Conservation (phyloP, 768 basidiomycete species). For the Trametes coccinea region DNA sequence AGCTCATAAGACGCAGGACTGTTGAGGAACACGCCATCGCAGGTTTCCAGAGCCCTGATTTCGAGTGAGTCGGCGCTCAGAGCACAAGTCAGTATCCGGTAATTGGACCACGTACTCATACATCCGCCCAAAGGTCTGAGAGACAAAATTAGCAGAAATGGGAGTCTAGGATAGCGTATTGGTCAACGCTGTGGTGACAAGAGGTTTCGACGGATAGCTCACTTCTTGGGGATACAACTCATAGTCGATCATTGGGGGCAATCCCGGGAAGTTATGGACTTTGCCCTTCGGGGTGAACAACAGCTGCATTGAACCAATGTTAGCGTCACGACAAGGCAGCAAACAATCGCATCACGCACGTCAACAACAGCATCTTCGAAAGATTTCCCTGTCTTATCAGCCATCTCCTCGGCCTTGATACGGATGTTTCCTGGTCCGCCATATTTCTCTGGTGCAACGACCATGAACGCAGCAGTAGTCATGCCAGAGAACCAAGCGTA, state of each 20-base stretch:
- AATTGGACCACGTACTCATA: background rate
- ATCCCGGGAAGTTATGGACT: conserved; percentile 19
- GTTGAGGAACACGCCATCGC: conserved; percentile 22
- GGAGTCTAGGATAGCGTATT: background rate
- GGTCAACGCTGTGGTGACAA: background rate
- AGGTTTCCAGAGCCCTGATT: background rate
- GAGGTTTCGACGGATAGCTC: background rate
- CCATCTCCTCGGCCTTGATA: conserved; percentile 9
- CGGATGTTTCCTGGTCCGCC: conserved; percentile 21
- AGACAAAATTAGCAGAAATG: background rate
- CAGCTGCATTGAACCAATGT: background rate
- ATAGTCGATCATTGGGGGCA: conserved; percentile 28
- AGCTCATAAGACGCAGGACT: conserved; percentile 23
- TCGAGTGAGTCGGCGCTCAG: background rate
- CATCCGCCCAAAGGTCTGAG: background rate
- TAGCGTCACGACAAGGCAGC: background rate
- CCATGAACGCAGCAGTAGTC: conserved; percentile 7
- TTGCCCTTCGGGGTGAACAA: conserved; percentile 4
- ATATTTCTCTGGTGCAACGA: conserved; percentile 14
- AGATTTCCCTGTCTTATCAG: background rate
- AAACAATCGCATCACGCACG: background rate
- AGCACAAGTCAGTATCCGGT: too few relatives aligned
- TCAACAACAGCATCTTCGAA: conserved; percentile 7
- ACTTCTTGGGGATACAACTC: conserved; percentile 26
- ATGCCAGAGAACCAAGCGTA: conserved; percentile 18